These are phyloP conservation scores for Centella asiatica DNA, from an alignment of 129 eudicot species.

Conservation along the genomic window DNA sequence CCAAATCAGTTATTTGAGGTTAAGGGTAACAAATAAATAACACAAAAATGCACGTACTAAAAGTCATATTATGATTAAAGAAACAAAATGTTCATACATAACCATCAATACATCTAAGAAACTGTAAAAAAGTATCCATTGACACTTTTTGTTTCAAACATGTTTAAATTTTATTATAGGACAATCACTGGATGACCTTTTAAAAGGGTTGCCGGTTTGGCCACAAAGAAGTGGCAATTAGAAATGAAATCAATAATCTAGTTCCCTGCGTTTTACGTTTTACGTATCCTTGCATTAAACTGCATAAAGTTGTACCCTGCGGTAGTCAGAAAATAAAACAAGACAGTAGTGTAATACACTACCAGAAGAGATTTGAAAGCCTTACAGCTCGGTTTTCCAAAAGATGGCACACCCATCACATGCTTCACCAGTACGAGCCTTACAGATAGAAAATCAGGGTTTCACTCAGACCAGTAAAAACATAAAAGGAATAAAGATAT, in stretches of 20 bases:
- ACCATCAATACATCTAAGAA: neutral
- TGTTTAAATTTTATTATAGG: neutral
- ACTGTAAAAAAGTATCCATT: neutral
- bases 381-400: conserved; percentile 69
- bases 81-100: neutral
- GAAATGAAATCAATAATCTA: neutral
- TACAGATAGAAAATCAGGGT: conserved; percentile 3
- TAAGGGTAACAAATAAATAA: too few species aligned
- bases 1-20: neutral
- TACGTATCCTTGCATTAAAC: too few species aligned
- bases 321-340: neutral
- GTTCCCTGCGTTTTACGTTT: too few species aligned
- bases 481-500: neutral
- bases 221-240: neutral
- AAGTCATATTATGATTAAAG: neutral
- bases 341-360: neutral
- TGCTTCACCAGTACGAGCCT: conserved; percentile 89
- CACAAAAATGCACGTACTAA: too few species aligned
- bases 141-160: neutral
- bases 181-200: neutral
- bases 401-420: conserved; percentile 83
- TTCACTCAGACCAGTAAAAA: neutral
- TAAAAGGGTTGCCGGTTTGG: neutral
- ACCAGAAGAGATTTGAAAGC: conserved; percentile 1
- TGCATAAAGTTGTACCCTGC: too few species aligned